These are phyloP conservation scores for Gamsiella multidivaricata DNA, from an alignment of 192 early-diverging fungal genomes.

Conservation along the genomic window DNA sequence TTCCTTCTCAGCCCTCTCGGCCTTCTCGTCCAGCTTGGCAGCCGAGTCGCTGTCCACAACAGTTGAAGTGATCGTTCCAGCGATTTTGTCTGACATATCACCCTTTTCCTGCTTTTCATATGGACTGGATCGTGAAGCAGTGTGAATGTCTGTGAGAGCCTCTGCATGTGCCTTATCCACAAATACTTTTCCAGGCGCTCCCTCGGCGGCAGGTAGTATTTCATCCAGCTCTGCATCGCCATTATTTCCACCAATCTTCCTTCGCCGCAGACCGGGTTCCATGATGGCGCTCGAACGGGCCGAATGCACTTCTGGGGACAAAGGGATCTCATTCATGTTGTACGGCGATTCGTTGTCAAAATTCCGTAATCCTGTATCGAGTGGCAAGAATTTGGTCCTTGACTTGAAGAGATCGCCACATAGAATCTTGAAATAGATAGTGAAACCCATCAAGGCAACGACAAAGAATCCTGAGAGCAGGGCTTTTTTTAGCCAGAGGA, in stretches of 20 bases:
- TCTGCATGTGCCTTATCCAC: no score
- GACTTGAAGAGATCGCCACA: conserved; percentile 57
- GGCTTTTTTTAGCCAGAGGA: conserved; percentile 63
- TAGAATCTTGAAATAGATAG: conserved; percentile 59
- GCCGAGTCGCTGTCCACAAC: neutral
- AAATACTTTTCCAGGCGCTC: neutral
- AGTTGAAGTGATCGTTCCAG: no score
- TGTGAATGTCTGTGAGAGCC: neutral
- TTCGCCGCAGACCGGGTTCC: neutral
- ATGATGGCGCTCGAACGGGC: conserved; percentile 14
- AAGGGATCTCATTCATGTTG: conserved; percentile 34
- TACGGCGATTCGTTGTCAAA: conserved; percentile 39
- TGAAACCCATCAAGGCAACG: conserved; percentile 58
- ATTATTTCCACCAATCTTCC: neutral
- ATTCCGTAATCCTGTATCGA: conserved; percentile 46
- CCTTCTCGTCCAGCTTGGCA: neutral
- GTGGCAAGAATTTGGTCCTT: conserved; percentile 56
- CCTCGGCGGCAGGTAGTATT: neutral
- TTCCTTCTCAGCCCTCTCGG: neutral
- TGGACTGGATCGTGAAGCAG: neutral
- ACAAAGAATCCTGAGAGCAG: conserved; percentile 54
- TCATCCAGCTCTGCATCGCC: neutral
- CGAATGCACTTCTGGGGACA: neutral
- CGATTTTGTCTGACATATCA: neutral
- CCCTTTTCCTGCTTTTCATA: neutral